These are phyloP conservation scores for Penicillium robsamsonii DNA, from an alignment of 495 filamentous ascomycete genomes.

Conservation along the genomic window DNA sequence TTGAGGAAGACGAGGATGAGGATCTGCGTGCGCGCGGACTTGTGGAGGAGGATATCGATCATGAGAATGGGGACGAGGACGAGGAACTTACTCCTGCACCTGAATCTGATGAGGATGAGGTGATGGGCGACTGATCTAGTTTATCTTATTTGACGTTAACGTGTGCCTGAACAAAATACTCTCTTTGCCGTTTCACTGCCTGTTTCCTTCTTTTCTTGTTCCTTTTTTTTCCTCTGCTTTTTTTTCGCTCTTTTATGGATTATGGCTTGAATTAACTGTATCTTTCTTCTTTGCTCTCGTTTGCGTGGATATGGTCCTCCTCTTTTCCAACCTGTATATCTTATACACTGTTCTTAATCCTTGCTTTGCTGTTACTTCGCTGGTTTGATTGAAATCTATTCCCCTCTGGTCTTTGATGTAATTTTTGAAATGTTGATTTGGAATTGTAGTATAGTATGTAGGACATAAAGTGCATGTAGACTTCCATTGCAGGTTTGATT, in stretches of 20 bases:
- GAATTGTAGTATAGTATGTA: neutral
- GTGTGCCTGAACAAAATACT: constrained; percentile 8
- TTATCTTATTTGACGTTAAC: neutral
- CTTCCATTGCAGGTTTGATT: neutral
- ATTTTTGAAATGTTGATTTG: neutral
- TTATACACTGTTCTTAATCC: constrained; percentile 11
- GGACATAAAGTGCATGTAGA: neutral
- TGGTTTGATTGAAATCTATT: constrained; percentile 10
- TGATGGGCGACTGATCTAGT: constrained; percentile 62
- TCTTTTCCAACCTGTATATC: constrained; percentile 15
- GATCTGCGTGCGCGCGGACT: constrained; percentile 61
- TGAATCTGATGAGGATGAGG: constrained; percentile 62
- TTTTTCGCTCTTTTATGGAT: constrained; percentile 10
- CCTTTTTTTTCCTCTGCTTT: constrained; percentile 10
- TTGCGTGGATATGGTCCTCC: constrained; percentile 13
- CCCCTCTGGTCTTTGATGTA: neutral
- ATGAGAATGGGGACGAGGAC: constrained; percentile 47
- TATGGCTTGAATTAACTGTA: constrained; percentile 15
- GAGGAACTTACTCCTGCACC: constrained; percentile 37
- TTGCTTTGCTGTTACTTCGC: neutral
- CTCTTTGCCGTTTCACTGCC: neutral
- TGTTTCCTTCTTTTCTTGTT: constrained; percentile 11
- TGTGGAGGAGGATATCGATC: constrained; percentile 56
- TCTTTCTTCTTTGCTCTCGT: constrained; percentile 14
- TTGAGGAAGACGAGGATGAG: constrained; percentile 57